phyloP scores from a whole-genome alignment of 2,329 filamentous ascomycete genomes.

The Didymella glomerata region DNA sequence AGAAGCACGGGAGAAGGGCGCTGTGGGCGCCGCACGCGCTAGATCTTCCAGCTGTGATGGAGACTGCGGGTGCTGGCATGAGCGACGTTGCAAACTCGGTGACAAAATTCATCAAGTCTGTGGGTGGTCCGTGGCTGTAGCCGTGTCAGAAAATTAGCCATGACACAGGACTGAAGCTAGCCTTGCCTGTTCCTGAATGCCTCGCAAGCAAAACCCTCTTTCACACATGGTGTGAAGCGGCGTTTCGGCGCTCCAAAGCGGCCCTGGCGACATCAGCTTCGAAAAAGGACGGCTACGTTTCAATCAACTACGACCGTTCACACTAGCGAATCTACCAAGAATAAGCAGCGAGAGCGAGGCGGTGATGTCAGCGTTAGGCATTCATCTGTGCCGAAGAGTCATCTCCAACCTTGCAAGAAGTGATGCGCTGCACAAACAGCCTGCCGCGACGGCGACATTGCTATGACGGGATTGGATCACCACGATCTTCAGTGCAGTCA shows the following conservation, averaged over 20 bases:
- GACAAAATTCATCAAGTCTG: slow-evolving; percentile 28
- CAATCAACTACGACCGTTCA: slow-evolving; percentile 40
- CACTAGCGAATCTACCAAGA: slow-evolving; percentile 41
- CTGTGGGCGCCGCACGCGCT: slow-evolving; percentile 37
- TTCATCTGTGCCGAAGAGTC: slow-evolving; percentile 22
- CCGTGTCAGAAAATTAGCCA: slow-evolving; percentile 39
- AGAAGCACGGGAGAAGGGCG: slow-evolving; percentile 52
- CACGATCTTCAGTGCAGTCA: slow-evolving; percentile 49
- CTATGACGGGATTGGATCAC: slow-evolving; percentile 48
- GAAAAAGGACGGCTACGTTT: slow-evolving; percentile 46
- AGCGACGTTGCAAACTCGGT: slow-evolving; percentile 41
- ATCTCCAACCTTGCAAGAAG: slow-evolving; percentile 29
- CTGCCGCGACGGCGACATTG: slow-evolving; percentile 31
- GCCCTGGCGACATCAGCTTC: slow-evolving; percentile 25
- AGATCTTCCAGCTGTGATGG: slow-evolving; percentile 36
- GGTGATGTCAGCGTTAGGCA: slow-evolving; percentile 48
- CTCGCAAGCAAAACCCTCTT: slow-evolving; percentile 36
- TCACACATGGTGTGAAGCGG: slow-evolving; percentile 27
- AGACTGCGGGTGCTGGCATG: slow-evolving; percentile 30
- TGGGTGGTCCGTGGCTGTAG: slow-evolving; percentile 33
- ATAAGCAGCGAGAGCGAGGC: slow-evolving; percentile 31
- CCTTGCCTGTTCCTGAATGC: slow-evolving; percentile 46
- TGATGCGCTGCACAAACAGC: slow-evolving; percentile 34
- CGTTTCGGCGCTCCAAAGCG: slow-evolving; percentile 28
- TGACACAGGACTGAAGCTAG: slow-evolving; percentile 36